A percentile compares a stretch with the other conserved stretches of the same genome.
Evolutionary conservation across 2,329 filamentous ascomycete genomes (phyloP).

Genomic region (Arachnopeziza araneosa): DNA sequence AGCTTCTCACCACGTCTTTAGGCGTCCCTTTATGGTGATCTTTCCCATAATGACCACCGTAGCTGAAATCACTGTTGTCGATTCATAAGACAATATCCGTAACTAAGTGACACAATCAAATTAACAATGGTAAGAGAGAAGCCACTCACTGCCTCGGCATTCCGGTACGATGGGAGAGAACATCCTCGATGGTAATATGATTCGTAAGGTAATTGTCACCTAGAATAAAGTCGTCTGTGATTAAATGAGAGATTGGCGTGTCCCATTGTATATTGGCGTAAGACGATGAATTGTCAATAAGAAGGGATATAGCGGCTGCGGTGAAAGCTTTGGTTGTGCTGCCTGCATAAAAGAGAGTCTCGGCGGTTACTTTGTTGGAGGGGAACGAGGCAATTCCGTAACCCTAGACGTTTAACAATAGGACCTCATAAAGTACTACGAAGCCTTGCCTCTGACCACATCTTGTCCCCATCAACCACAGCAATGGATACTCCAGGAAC

Average conservation of each 20-base stretch:
- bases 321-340: slow-evolving; percentile 53
- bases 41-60: slow-evolving; percentile 22
- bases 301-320: slow-evolving; percentile 43
- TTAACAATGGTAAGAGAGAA: neutral
- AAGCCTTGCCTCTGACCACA: slow-evolving; percentile 35
- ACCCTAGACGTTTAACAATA: slow-evolving; percentile 26
- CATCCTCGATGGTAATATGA: slow-evolving; percentile 49
- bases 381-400: slow-evolving; percentile 35
- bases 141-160: slow-evolving; percentile 34
- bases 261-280: slow-evolving; percentile 39
- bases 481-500: slow-evolving; percentile 45
- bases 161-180: slow-evolving; percentile 47
- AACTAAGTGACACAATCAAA: neutral
- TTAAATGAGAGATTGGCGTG: slow-evolving; percentile 40
- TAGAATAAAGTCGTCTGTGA: slow-evolving; percentile 49
- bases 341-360: slow-evolving; percentile 50
- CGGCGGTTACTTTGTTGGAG: slow-evolving; percentile 35
- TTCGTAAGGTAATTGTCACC: slow-evolving; percentile 40
- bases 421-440: neutral
- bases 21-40: slow-evolving; percentile 6
- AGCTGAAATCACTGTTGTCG: slow-evolving; percentile 26
- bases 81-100: too few species aligned
- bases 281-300: slow-evolving; percentile 40
- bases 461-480: slow-evolving; percentile 40
- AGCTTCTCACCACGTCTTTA: slow-evolving; percentile 34